Base-by-base conservation (phyloP, 2,329 filamentous ascomycete species). In the Fusarium veterinarium region DNA sequence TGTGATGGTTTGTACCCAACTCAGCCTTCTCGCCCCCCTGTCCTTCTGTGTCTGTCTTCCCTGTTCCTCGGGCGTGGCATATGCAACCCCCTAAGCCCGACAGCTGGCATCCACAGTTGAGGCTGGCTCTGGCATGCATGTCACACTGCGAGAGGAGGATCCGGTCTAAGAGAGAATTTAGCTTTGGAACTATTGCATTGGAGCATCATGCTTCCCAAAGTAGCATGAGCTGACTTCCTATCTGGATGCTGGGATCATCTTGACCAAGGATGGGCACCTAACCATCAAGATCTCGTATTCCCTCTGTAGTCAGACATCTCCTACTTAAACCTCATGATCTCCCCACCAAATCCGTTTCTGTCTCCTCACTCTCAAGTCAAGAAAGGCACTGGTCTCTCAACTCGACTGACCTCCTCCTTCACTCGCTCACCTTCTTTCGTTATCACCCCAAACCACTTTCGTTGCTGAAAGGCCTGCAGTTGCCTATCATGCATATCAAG, bases 401-500 rank as follows among this genome's bases (percentile, higher is more conserved):
- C 17, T 40, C 51, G 28, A 60, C 49, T 58, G n/a, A 71, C 40
- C 52, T 42, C 28, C 60, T 56, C 49, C 57, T 72, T 60, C 69
- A 57, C 37, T 73, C 70, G 44, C 61, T 73, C 45, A 13, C 13
- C 31, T 45, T 63, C 57, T 46, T 67, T 63, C 59, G 58, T 56
- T 59, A 49, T 30, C 10, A 46, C 5, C 56, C 10, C 25, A 57
- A 40, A 38, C 7, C 35, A 69, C 64, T 56, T 58, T 73, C 62
- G 48, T 48, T 69, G 60, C 52, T 60, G 61, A 75, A 73, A 67
- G 71, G 71, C 65, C 38, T 55, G 28, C 53, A 63, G 45, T 58
- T 64, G 72, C 72, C 72, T 63, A 69, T 45, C 57, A 75, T 75
- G 72, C 72, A 73, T 67, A 60, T 75, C 62, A 75, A 75, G 28